Percentiles rank a stretch among this genome's conserved stretches.
phyloP scores from a whole-genome alignment of 2,329 filamentous ascomycete species.

The Pyricularia pennisetigena region DNA sequence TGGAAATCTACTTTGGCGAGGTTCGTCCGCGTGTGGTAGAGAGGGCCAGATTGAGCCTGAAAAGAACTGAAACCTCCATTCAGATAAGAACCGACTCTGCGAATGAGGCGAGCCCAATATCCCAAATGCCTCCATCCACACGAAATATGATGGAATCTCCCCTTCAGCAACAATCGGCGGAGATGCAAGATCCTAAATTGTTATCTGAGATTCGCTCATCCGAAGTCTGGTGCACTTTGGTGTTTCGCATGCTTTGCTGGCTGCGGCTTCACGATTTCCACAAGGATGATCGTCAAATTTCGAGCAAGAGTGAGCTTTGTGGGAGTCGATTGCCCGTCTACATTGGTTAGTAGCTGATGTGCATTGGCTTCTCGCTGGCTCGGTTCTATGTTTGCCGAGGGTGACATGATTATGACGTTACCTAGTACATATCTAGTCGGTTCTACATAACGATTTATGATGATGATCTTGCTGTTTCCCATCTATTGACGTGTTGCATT shows the following conservation, averaged over 20 bases:
- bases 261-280: conserved; percentile 47
- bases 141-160: not conserved
- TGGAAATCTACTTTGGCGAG: conserved; percentile 40
- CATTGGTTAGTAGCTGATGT: conserved; percentile 24
- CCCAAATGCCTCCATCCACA: not conserved
- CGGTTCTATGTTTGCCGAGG: not conserved
- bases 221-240: conserved; percentile 44
- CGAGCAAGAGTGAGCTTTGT: conserved; percentile 38
- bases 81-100: not conserved
- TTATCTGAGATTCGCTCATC: conserved; percentile 10
- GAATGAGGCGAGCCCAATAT: no score
- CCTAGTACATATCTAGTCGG: not conserved
- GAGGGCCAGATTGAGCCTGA: conserved; percentile 10
- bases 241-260: conserved; percentile 51
- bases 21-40: conserved; percentile 30
- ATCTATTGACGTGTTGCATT: not conserved
- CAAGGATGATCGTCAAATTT: conserved; percentile 40
- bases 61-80: not conserved
- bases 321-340: conserved; percentile 47
- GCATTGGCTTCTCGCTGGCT: not conserved
- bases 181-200: not conserved
- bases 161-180: not conserved
- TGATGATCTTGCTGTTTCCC: not conserved
- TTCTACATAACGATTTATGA: not conserved
- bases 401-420: not conserved